Base-by-base conservation (phyloP, 371 early-diverging fungal species). In the Umbelopsis sp. region DNA sequence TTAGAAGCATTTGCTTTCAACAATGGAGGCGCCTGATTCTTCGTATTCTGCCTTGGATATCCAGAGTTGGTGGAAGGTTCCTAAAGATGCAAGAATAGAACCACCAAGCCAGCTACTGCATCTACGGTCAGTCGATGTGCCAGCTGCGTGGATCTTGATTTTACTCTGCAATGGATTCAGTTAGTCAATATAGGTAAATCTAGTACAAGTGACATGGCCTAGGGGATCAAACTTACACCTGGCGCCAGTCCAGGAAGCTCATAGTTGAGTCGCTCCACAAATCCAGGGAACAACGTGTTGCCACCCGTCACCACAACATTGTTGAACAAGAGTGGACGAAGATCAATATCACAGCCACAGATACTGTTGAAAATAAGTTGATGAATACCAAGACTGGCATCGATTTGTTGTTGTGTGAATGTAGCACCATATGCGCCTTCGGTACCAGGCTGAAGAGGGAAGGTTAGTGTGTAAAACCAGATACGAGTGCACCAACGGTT, bases 1-100 rank as follows among this genome's bases (percentile, higher is more conserved):
- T 79, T 82, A 93, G 70, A 87, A 83, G 71, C 94, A 95, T 69
- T 94, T 94, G 73, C 93, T 94, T 75, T 97, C 95, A 20, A 97
- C 90, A 68, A 93, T 90, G 24, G 88, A 79, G 16, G 85, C 75
- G 50, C 99, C 99, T 32, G 82, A 77, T 78, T 99, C 99, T 52
- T 94, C 92, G 73, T 96, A 99, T 77, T 99, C 97, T 52, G 92
- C 85, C 75, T 92, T 92, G 32, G 96, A 93, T 18, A 99, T 91
- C 98, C 98, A 98, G 67, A 99, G 84, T 79, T 96, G 97, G 74
- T 97, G 96, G 86, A 99, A 99, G 0, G 96, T 95, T 65, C 96
- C 96, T 68, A 97, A 75, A 1, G 97, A 97, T 0, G 96, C 92
- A 51, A 99, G 80, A 65, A 98, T 96, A 3, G 98, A 98, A 3